phyloP scores from a whole-genome alignment of 2,329 filamentous ascomycete species.

The Aspergillus costaricaensis region DNA sequence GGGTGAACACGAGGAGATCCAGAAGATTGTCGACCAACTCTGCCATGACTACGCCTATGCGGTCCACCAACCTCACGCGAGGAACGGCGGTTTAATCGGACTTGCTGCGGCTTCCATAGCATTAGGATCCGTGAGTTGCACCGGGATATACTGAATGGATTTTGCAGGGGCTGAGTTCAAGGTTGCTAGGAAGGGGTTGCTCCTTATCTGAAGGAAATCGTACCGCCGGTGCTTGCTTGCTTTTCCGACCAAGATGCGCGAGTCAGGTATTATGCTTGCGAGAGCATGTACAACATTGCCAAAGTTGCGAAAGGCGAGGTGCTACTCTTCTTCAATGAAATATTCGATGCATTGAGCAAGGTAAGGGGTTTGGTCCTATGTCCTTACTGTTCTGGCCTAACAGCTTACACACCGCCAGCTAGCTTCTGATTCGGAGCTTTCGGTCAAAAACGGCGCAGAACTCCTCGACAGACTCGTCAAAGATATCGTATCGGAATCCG shows the following conservation, averaged over 20 bases:
- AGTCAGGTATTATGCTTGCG: conserved; percentile 96
- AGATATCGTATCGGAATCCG: conserved; percentile 93
- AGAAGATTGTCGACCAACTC: conserved; percentile 89
- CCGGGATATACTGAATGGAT: conserved; percentile 6
- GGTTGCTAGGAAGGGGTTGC: conserved; percentile 72
- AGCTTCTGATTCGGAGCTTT: conserved; percentile 91
- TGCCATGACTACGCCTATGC: conserved; percentile 98
- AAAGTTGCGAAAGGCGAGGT: conserved; percentile 99
- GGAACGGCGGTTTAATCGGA: conserved; percentile 94
- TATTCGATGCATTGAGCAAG: conserved; percentile 97
- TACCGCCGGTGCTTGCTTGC: conserved; percentile 93
- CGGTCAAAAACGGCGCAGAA: conserved; percentile 97
- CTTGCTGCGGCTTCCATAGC: conserved; percentile 95
- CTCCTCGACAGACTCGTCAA: conserved; percentile 92
- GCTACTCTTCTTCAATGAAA: conserved; percentile 94
- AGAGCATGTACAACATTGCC: conserved; percentile 99
- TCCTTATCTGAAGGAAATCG: conserved; percentile 87
- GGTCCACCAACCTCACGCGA: conserved; percentile 91
- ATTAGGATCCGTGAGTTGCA: conserved; percentile 75
- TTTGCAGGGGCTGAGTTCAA: conserved; percentile 4
- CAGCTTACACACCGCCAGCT: conserved; percentile 58
- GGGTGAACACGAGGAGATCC: conserved; percentile 77
- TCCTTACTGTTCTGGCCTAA: conserved; percentile 1
- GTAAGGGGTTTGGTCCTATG: conserved; percentile 49
- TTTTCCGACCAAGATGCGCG: conserved; percentile 98